Evolutionary conservation across 2,329 filamentous ascomycete species (phyloP).

Genomic region (Pyricularia pennisetigena): DNA sequence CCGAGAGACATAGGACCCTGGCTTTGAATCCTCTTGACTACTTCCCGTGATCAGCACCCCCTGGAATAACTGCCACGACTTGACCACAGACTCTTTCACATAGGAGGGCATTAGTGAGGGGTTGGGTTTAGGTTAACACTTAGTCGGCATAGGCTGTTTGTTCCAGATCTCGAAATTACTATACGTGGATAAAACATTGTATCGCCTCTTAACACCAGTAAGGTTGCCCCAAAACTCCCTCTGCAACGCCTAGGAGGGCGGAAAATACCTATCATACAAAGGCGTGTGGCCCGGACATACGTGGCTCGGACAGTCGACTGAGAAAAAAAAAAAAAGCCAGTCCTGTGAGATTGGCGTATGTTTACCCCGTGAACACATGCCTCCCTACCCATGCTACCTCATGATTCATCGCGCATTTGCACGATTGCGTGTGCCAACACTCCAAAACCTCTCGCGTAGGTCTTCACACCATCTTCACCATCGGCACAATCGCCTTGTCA

Average conservation of each 20-base stretch:
- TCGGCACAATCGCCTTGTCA: conserved; percentile 53
- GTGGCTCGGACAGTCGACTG: background rate
- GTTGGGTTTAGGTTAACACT: background rate
- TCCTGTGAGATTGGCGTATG: background rate
- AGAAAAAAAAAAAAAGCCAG: background rate
- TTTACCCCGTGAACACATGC: background rate
- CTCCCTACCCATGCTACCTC: background rate
- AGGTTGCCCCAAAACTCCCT: background rate
- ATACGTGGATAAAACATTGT: background rate
- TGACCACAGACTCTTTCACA: background rate
- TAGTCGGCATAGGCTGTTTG: background rate
- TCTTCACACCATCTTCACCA: background rate
- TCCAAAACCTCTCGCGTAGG: background rate
- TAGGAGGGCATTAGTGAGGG: too few species aligned
- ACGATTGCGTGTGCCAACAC: background rate
- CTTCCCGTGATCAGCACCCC: background rate
- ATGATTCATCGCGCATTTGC: background rate
- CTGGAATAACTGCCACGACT: background rate
- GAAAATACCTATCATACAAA: background rate
- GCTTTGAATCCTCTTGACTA: background rate
- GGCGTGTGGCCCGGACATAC: background rate
- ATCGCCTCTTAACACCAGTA: background rate
- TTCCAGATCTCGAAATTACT: background rate
- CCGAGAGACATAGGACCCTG: background rate
- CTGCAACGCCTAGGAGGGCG: background rate